phyloP scores from a whole-genome alignment of 2,329 filamentous ascomycete species.

The Teratosphaeriaceae sp. region DNA sequence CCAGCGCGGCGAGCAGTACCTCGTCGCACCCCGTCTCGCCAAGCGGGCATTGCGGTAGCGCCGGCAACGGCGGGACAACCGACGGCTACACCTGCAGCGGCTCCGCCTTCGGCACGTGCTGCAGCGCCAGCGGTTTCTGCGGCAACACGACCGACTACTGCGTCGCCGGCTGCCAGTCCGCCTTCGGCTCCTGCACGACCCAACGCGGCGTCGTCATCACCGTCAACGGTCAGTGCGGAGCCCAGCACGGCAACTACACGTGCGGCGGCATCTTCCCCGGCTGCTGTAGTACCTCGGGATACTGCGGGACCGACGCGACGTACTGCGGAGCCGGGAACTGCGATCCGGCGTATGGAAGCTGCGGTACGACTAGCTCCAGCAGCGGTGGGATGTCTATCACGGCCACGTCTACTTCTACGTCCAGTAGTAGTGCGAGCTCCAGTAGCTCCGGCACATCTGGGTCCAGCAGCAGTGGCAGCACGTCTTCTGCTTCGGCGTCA shows the following conservation, averaged over 20 bases:
- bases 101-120: constrained; percentile 8
- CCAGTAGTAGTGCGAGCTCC: neutral
- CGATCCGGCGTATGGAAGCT: constrained; percentile 3
- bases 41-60: constrained; percentile 4
- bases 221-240: constrained; percentile 2
- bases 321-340: constrained; percentile 6
- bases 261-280: constrained; percentile 1
- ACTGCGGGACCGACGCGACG: constrained; percentile 1
- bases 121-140: constrained; percentile 7
- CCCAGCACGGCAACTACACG: constrained; percentile 1
- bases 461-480: neutral
- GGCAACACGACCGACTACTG: constrained; percentile 7
- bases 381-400: neutral
- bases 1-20: constrained; percentile 1
- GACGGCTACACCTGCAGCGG: constrained; percentile 9
- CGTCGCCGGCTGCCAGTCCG: constrained; percentile 3
- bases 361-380: neutral
- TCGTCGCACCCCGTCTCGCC: constrained; percentile 3
- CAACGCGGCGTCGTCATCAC: constrained; percentile 1
- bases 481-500: neutral
- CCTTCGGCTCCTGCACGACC: constrained; percentile 7
- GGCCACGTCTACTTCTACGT: neutral
- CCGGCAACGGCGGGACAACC: constrained; percentile 5
- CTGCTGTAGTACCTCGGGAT: constrained; percentile 6
- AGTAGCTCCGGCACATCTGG: neutral